phyloP scores from a whole-genome alignment of 2,329 filamentous ascomycete genomes.

The Didymella exigua region DNA sequence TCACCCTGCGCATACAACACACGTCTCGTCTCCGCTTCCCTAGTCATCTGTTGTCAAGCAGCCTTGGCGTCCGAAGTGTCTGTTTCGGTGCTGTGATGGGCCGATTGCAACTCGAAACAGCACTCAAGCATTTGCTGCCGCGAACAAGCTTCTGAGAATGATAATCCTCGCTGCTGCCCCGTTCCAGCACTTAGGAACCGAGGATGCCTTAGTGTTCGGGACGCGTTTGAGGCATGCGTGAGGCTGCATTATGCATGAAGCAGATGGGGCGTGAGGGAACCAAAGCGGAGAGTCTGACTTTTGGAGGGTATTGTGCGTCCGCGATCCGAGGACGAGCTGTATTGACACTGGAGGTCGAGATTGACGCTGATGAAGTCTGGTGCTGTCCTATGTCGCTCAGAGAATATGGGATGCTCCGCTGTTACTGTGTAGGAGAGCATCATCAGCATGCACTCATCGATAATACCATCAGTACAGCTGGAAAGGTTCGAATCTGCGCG shows the following conservation, averaged over 20 bases:
- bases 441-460: too few relatives aligned
- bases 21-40: background rate
- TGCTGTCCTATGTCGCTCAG: too few relatives aligned
- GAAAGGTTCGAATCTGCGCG: too few relatives aligned
- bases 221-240: conserved; percentile 4
- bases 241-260: background rate
- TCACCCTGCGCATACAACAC: background rate
- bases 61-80: background rate
- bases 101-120: background rate
- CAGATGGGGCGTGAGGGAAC: background rate
- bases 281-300: background rate
- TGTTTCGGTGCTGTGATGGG: background rate
- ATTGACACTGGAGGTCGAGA: background rate
- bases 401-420: too few relatives aligned
- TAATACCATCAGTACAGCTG: too few relatives aligned
- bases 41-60: background rate
- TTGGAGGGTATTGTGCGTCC: background rate
- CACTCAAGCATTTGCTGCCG: background rate
- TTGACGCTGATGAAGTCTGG: too few relatives aligned
- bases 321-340: background rate
- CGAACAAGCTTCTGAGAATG: conserved; percentile 6
- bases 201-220: background rate
- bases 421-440: too few relatives aligned
- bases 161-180: background rate
- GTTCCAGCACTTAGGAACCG: background rate